Conservation (phyloP, 2,329 filamentous ascomycete genomes). For the Arthrinium phaeospermum region DNA sequence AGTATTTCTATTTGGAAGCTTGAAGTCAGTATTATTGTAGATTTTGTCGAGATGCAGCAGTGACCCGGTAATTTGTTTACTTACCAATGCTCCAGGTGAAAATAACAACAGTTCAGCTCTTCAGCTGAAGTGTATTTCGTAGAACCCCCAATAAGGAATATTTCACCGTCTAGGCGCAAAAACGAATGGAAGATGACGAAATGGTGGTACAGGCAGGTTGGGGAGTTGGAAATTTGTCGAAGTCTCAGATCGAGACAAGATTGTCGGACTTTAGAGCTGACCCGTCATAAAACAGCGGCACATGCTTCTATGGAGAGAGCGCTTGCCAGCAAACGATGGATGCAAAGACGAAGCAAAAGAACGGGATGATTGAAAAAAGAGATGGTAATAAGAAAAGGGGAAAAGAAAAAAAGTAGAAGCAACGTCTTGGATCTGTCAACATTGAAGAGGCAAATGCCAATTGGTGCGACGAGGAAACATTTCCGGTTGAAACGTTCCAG, state of each 20-base stretch:
- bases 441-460: neutral
- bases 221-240: neutral
- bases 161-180: neutral
- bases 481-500: conserved; percentile 14
- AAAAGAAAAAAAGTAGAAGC: neutral
- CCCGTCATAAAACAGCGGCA: neutral
- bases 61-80: neutral
- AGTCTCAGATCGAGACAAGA: neutral
- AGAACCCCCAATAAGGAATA: neutral
- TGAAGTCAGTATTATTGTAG: neutral
- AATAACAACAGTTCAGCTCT: neutral
- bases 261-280: neutral
- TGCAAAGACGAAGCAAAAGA: conserved; percentile 5
- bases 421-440: neutral
- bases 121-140: neutral
- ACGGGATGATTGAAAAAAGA: neutral
- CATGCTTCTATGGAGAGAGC: neutral
- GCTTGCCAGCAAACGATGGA: conserved; percentile 8
- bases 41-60: neutral
- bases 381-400: too few relatives aligned
- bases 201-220: neutral
- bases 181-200: neutral
- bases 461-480: conserved; percentile 11
- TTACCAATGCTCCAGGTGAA: neutral
- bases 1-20: neutral